Evolutionary conservation across 2,329 filamentous ascomycete genomes (phyloP).

Genomic region (Anthostomella pinea): DNA sequence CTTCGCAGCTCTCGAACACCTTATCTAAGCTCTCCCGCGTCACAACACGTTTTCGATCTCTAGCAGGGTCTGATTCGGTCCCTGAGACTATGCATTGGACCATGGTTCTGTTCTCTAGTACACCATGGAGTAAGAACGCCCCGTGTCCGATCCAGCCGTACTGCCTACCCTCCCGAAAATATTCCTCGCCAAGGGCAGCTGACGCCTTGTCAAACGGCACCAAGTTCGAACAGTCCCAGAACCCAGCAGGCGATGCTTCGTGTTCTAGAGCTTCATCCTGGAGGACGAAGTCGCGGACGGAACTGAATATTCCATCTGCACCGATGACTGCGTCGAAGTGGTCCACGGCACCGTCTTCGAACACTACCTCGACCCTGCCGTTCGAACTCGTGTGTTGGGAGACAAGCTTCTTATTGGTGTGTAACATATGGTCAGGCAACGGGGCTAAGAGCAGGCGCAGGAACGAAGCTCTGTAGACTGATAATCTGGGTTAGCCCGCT

Average conservation of each 20-base stretch:
- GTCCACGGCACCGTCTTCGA: constrained; percentile 4
- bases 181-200: constrained; percentile 5
- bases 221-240: constrained; percentile 2
- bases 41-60: constrained; percentile 5
- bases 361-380: constrained; percentile 6
- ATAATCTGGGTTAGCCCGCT: constrained; percentile 6
- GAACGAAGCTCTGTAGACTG: constrained; percentile 12
- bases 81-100: constrained; percentile 8
- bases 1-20: constrained; percentile 6
- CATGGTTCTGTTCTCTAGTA: constrained; percentile 10
- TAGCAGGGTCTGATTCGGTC: neutral
- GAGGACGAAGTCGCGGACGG: constrained; percentile 13
- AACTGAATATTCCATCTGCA: constrained; percentile 14
- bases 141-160: constrained; percentile 10
- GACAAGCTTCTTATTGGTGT: constrained; percentile 13
- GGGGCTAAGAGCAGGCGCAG: constrained; percentile 12
- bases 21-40: constrained; percentile 1
- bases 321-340: constrained; percentile 16
- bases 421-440: constrained; percentile 11
- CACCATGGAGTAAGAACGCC: constrained; percentile 5
- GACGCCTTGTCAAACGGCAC: constrained; percentile 4
- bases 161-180: constrained; percentile 5
- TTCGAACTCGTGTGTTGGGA: neutral
- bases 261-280: too few relatives aligned
- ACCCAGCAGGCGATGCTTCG: constrained; percentile 2